Evolutionary conservation across 2,329 filamentous ascomycete species (phyloP).

Genomic region (Dactylellina drechsleri): DNA sequence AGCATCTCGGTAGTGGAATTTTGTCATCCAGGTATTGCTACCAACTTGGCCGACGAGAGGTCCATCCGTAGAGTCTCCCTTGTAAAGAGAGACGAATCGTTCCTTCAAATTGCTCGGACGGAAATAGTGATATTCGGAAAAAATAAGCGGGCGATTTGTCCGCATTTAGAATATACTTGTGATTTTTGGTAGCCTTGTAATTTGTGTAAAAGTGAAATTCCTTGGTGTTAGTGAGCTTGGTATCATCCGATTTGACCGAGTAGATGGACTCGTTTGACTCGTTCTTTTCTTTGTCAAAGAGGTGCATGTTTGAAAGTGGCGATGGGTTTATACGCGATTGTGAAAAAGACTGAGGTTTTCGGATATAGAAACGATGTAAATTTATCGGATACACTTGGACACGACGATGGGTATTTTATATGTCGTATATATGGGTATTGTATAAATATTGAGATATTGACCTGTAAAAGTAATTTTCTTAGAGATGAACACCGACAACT

Average conservation of each 20-base stretch:
- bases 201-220: slow-evolving; percentile 32
- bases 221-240: slow-evolving; percentile 1
- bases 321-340: background rate
- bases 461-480: too few species aligned
- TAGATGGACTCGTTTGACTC: slow-evolving; percentile 37
- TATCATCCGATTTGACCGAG: slow-evolving; percentile 35
- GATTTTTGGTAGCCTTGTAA: slow-evolving; percentile 4
- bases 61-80: slow-evolving; percentile 16
- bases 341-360: too few species aligned
- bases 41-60: slow-evolving; percentile 27
- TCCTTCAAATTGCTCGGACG: slow-evolving; percentile 38
- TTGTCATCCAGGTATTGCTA: slow-evolving; percentile 44
- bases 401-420: too few species aligned
- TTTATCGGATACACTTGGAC: too few species aligned
- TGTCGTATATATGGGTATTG: too few species aligned
- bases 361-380: too few species aligned
- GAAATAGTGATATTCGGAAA: slow-evolving; percentile 40
- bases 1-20: slow-evolving; percentile 35
- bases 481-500: too few species aligned
- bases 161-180: slow-evolving; percentile 22
- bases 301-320: slow-evolving; percentile 19
- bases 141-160: slow-evolving; percentile 41
- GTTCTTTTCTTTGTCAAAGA: slow-evolving; percentile 34
- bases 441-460: too few species aligned
- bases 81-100: slow-evolving; percentile 36